Evolutionary conservation across 2,329 filamentous ascomycete genomes (phyloP).

Genomic region (Rutstroemia sydowiana): DNA sequence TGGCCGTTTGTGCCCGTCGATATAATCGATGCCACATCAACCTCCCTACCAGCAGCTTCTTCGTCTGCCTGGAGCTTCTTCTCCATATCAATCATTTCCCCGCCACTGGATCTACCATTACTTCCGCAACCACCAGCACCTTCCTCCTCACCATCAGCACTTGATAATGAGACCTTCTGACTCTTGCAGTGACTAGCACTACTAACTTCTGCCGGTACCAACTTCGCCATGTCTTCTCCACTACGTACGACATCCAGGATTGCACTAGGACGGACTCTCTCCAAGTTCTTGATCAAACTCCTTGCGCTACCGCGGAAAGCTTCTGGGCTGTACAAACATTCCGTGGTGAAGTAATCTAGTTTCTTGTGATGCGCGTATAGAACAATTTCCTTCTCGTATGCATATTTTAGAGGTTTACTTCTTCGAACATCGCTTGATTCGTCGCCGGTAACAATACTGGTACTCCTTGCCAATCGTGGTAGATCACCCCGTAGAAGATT

Average conservation of each 20-base stretch:
- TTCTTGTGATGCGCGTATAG: slow-evolving; percentile 96
- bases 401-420: slow-evolving; percentile 95
- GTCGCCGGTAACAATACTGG: slow-evolving; percentile 78
- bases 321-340: slow-evolving; percentile 97
- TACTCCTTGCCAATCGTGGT: slow-evolving; percentile 77
- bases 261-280: slow-evolving; percentile 85
- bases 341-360: slow-evolving; percentile 95
- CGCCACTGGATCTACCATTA: slow-evolving; percentile 58
- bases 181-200: slow-evolving; percentile 42
- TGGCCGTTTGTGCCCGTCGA: slow-evolving; percentile 17
- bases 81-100: slow-evolving; percentile 80
- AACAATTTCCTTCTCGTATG: slow-evolving; percentile 98
- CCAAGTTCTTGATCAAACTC: slow-evolving; percentile 88
- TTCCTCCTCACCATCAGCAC: slow-evolving; percentile 34
- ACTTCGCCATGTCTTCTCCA: slow-evolving; percentile 88
- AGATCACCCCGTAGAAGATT: slow-evolving; percentile 88
- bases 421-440: slow-evolving; percentile 82
- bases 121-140: slow-evolving; percentile 69
- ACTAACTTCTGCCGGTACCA: slow-evolving; percentile 59
- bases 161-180: slow-evolving; percentile 32
- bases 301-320: slow-evolving; percentile 90
- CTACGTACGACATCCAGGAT: slow-evolving; percentile 92
- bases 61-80: slow-evolving; percentile 61
- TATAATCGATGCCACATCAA: slow-evolving; percentile 48
- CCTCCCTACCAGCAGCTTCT: slow-evolving; percentile 52